These are phyloP conservation scores for Coemansia sp. DNA, from an alignment of 192 early-diverging fungal species.

Conservation along the genomic window DNA sequence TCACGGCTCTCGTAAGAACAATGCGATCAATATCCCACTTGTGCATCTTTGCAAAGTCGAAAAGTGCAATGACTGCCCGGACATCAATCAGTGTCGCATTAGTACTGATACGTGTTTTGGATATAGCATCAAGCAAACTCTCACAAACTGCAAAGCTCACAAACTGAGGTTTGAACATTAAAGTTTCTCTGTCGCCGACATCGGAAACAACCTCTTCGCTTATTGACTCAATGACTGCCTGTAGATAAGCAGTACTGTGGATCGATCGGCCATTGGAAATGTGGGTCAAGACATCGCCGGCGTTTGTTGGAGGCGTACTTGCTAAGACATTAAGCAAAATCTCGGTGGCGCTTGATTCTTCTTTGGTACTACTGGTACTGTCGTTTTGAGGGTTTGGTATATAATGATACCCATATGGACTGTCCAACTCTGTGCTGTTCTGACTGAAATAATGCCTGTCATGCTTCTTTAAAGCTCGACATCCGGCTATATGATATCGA, in stretches of 20 bases:
- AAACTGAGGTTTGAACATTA: conserved; percentile 21
- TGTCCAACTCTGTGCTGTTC: neutral
- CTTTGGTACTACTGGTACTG: neutral
- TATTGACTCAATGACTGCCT: conserved; percentile 23
- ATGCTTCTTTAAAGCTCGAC: neutral
- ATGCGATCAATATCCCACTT: conserved; percentile 23
- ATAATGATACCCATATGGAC: too few relatives aligned
- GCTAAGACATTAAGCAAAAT: conserved; percentile 20
- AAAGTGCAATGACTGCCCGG: conserved; percentile 14
- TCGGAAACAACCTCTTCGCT: neutral
- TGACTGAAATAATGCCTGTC: neutral
- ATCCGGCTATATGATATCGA: neutral
- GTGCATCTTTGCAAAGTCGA: conserved; percentile 8
- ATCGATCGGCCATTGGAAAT: conserved; percentile 32
- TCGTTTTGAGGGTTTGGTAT: neutral
- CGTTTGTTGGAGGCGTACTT: conserved; percentile 15
- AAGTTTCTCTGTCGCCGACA: neutral
- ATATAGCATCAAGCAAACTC: conserved; percentile 32
- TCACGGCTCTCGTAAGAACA: conserved; percentile 13
- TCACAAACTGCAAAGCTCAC: conserved; percentile 26
- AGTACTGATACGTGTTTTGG: conserved; percentile 5
- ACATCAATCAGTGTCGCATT: conserved; percentile 10
- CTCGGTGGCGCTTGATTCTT: neutral
- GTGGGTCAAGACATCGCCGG: conserved; percentile 23
- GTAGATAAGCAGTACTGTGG: conserved; percentile 17